Evolutionary conservation across 1,284 basidiomycete genomes (phyloP).

Genomic region (Coniferiporia sulphurascens): DNA sequence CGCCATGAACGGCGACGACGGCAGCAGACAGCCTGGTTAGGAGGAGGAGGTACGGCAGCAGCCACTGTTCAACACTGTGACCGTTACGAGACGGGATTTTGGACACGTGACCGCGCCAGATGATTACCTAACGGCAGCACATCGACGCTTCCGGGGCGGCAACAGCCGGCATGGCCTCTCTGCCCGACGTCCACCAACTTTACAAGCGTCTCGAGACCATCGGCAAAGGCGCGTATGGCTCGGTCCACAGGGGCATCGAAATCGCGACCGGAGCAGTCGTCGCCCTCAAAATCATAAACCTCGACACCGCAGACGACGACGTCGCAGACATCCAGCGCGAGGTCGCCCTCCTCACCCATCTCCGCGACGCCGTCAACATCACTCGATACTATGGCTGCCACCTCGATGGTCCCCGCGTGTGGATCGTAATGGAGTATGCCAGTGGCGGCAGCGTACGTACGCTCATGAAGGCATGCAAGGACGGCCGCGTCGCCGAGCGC

Average conservation of each 20-base stretch:
- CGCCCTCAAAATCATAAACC: constrained; percentile 97
- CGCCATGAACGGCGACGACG: constrained; percentile 17
- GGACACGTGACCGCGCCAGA: background rate
- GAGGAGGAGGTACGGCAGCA: too few species aligned
- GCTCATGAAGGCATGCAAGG: constrained; percentile 79
- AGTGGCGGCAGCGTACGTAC: constrained; percentile 94
- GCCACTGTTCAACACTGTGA: too few species aligned
- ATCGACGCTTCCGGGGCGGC: background rate
- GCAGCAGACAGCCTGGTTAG: background rate
- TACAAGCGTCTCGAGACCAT: constrained; percentile 57
- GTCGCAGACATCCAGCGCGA: constrained; percentile 96
- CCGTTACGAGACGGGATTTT: background rate
- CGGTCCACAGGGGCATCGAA: constrained; percentile 92
- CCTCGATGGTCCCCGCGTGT: constrained; percentile 91
- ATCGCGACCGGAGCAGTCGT: constrained; percentile 82
- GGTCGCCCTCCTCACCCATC: constrained; percentile 87
- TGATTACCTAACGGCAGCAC: background rate
- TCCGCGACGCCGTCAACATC: constrained; percentile 86
- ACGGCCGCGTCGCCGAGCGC: constrained; percentile 83
- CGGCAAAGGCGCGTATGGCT: constrained; percentile 94
- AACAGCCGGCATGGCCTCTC: background rate
- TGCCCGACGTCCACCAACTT: constrained; percentile 37
- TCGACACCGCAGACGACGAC: constrained; percentile 96
- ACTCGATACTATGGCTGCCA: constrained; percentile 96
- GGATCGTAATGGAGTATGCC: constrained; percentile 99